Conservation (phyloP, 2,329 filamentous ascomycete species). For the Fusarium sp. region DNA sequence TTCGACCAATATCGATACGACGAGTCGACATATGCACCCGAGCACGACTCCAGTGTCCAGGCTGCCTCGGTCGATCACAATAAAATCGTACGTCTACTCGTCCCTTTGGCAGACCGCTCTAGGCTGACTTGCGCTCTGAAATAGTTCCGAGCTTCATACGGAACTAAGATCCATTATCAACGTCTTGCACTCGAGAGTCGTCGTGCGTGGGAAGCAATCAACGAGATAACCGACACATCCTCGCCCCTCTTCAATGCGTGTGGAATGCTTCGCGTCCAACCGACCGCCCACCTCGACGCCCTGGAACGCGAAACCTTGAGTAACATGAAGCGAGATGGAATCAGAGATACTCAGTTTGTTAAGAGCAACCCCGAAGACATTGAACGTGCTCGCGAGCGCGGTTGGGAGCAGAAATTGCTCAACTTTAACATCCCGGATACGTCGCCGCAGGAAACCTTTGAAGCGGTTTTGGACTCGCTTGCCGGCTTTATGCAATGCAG, state of each 20-base stretch:
- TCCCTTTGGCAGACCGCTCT: background rate
- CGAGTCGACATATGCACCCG: background rate
- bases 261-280: slow-evolving; percentile 1
- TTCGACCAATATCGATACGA: background rate
- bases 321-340: background rate
- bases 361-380: background rate
- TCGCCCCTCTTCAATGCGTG: background rate
- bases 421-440: background rate
- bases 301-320: background rate
- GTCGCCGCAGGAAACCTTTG: background rate
- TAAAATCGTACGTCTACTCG: background rate
- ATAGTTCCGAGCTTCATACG: slow-evolving; percentile 3
- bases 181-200: background rate
- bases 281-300: background rate
- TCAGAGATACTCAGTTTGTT: background rate
- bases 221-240: background rate
- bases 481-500: background rate
- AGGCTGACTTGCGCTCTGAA: background rate
- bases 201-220: background rate
- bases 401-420: background rate
- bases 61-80: slow-evolving; percentile 1
- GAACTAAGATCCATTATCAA: slow-evolving; percentile 1
- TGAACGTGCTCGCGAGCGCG: background rate
- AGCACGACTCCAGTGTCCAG: background rate
- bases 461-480: background rate